Conservation (phyloP, 306 rosid genomes). For the Leucaena leucocephala region DNA sequence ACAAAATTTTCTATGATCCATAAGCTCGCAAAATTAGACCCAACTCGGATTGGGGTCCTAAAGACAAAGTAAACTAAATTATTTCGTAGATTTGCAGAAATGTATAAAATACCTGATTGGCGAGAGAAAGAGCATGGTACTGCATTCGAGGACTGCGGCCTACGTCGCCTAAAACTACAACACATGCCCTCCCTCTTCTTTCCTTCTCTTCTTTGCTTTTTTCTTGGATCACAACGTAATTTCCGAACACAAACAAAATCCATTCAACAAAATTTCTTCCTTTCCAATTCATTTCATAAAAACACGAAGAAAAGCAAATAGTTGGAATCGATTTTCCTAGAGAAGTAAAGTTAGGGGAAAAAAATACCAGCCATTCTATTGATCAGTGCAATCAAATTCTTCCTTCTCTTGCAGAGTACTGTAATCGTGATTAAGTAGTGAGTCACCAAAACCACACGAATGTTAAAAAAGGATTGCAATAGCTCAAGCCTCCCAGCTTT, state of each 20-base stretch:
- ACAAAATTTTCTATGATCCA: slow-evolving; percentile 5
- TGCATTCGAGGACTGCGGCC: slow-evolving; percentile 99
- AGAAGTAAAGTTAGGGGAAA: background rate
- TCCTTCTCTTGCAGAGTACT: background rate
- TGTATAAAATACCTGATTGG: slow-evolving; percentile 66
- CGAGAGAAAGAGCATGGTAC: slow-evolving; percentile 90
- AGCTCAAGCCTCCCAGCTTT: background rate
- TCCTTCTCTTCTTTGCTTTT: slow-evolving; percentile 40
- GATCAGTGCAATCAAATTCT: slow-evolving; percentile 25
- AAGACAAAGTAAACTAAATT: slow-evolving; percentile 1
- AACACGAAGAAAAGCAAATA: background rate
- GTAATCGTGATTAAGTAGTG: background rate
- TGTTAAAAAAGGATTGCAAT: background rate
- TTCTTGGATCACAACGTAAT: slow-evolving; percentile 25
- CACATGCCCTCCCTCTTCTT: slow-evolving; percentile 85
- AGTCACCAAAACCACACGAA: background rate
- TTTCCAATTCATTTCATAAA: background rate
- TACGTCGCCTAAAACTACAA: slow-evolving; percentile 87
- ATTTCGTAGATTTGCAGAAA: background rate
- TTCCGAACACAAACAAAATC: background rate
- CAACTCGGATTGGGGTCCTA: background rate
- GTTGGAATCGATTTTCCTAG: background rate
- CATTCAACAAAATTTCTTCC: slow-evolving; percentile 19
- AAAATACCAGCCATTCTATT: slow-evolving; percentile 40
- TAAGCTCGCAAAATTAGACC: slow-evolving; percentile 1